These are phyloP conservation scores for Pythium phragmitis DNA, from an alignment of 352 stramenopile species.

Conservation along the genomic window DNA sequence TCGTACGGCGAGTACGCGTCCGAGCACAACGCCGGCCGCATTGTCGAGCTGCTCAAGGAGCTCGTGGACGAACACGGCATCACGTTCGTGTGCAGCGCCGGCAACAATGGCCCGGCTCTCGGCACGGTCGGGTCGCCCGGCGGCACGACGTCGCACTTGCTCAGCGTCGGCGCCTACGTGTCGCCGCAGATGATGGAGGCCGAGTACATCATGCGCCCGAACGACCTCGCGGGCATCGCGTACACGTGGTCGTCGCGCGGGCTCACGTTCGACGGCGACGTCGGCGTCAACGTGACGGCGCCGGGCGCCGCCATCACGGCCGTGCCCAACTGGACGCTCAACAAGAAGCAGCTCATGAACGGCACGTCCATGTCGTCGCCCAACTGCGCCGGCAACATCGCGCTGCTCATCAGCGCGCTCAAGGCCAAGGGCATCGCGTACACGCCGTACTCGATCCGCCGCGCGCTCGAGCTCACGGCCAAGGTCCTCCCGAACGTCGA, in stretches of 20 bases:
- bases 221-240: conserved; percentile 52
- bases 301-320: conserved; percentile 93
- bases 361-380: conserved; percentile 96
- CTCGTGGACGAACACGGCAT: conserved; percentile 92
- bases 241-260: conserved; percentile 94
- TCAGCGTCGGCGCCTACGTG: conserved; percentile 95
- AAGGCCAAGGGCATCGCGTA: conserved; percentile 81
- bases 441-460: conserved; percentile 86
- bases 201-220: conserved; percentile 88
- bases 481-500: conserved; percentile 61
- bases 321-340: conserved; percentile 94
- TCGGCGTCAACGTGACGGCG: conserved; percentile 91
- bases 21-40: conserved; percentile 85
- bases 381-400: conserved; percentile 93
- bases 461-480: conserved; percentile 87
- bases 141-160: conserved; percentile 83
- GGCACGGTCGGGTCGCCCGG: conserved; percentile 92
- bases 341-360: conserved; percentile 97
- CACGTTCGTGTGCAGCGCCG: conserved; percentile 92
- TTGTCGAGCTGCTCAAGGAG: conserved; percentile 89
- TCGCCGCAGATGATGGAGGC: conserved; percentile 93
- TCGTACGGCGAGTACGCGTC: conserved; percentile 94
- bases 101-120: conserved; percentile 96
- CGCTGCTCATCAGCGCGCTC: conserved; percentile 90
- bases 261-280: conserved; percentile 89